Evolutionary conservation across 2,329 filamentous ascomycete genomes (phyloP).

Genomic region (Thermothelomyces thermophilus): DNA sequence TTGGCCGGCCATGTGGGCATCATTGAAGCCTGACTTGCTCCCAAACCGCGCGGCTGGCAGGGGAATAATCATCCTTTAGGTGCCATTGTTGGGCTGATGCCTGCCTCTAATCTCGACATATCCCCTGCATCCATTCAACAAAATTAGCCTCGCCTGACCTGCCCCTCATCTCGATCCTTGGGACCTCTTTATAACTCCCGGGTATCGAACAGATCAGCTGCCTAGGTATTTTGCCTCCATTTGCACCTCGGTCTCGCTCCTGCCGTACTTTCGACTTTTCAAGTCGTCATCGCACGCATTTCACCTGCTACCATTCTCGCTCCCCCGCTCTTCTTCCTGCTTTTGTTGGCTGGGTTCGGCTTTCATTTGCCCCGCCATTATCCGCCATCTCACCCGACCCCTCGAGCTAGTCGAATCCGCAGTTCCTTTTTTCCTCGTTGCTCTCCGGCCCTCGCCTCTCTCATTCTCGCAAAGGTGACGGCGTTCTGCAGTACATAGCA

Average conservation of each 20-base stretch:
- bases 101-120: neutral
- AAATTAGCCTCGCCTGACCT: slow-evolving; percentile 4
- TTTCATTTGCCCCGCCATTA: slow-evolving; percentile 10
- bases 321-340: neutral
- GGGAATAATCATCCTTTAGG: neutral
- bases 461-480: slow-evolving; percentile 10
- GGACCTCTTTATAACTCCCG: slow-evolving; percentile 3
- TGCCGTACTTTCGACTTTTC: neutral
- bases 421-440: neutral
- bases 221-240: neutral
- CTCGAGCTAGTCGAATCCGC: neutral
- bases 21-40: slow-evolving; percentile 15
- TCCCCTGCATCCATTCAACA: slow-evolving; percentile 11
- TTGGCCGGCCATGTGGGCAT: slow-evolving; percentile 1
- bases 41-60: neutral
- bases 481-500: slow-evolving; percentile 38
- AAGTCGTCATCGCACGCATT: neutral
- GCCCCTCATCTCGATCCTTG: slow-evolving; percentile 10
- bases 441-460: slow-evolving; percentile 10
- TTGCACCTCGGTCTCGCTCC: neutral
- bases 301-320: neutral
- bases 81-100: slow-evolving; percentile 6
- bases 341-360: slow-evolving; percentile 4
- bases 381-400: slow-evolving; percentile 1
- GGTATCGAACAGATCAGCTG: neutral